Base-by-base conservation (phyloP, 129 eudicot species). In the Lactuca sativa region DNA sequence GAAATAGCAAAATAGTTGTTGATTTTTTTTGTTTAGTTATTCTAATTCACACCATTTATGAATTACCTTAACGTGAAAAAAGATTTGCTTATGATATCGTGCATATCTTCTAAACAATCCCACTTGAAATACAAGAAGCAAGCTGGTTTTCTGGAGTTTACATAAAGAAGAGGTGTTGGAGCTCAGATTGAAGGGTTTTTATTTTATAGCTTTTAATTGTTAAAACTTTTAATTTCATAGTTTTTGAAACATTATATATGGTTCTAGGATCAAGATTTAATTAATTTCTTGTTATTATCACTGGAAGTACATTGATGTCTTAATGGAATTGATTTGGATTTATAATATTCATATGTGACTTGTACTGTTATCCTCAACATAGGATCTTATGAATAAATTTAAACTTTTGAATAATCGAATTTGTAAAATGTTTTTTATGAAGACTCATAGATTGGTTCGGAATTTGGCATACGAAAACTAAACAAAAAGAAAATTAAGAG, bases 41-140 rank as follows among this genome's bases (percentile, higher is more conserved):
- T 13, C 31, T 49, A 15, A 30, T 31, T 13, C 31, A 30, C 9
- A 3, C 36, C 31, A 57, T 57, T 9, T 52, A 12, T 56, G 58
- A n/a, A 62, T 69, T 75, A 81, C 96, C 89, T 89, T 86, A 77
- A 89, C 87, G 18, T 17, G 67, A 7, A 30, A 59, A 79, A 36
- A 89, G 96, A 77, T 89, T 89, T 80, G 96, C 96, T 2, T 89
- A 89, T 77, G 96, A 89, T 78, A 78, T 89, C 38, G 96, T 89
- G 84, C 96, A 89, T 56, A 89, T 89, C 66, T 89, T 89, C 84
- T 89, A 83, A 79, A 69, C 3, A n/a, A n/a, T 60, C 15, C 32
- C 53, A 13, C 55, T 59, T 32, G 52, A 36, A 36, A 6, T 36
- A 36, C 38, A 36, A 4, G 38, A 43, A 9, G 13, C 9, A 43